Conservation (phyloP, 768 basidiomycete genomes). For the Termitomyces sp. region DNA sequence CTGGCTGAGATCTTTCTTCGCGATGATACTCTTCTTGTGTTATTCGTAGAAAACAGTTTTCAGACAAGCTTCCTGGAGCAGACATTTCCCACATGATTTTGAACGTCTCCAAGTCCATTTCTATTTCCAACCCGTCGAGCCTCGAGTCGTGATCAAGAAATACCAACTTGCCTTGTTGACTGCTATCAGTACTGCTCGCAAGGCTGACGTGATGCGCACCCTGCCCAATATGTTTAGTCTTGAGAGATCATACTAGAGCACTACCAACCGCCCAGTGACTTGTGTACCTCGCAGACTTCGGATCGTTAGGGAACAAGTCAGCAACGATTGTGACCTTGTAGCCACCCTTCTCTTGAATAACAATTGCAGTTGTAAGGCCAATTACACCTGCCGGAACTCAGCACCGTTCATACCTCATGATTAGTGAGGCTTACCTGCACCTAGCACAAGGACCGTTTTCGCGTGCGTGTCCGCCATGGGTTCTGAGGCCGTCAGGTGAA, state of each 20-base stretch:
- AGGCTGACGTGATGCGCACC: conserved; percentile 76
- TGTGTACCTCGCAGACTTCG: conserved; percentile 62
- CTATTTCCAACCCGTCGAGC: conserved; percentile 26
- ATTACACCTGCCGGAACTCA: conserved; percentile 49
- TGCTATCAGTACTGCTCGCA: conserved; percentile 35
- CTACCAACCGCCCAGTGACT: conserved; percentile 73
- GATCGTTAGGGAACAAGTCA: conserved; percentile 63
- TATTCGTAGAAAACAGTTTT: conserved; percentile 61
- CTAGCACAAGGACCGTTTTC: conserved; percentile 25
- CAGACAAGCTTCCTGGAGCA: conserved; percentile 43
- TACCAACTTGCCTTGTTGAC: conserved; percentile 41
- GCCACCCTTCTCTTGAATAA: conserved; percentile 52
- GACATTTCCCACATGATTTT: conserved; percentile 67
- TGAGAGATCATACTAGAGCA: background rate
- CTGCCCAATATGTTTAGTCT: conserved; percentile 27
- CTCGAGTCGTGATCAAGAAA: background rate
- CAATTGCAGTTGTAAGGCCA: conserved; percentile 69
- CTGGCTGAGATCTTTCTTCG: conserved; percentile 29
- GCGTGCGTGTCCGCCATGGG: background rate
- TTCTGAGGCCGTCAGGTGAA: background rate
- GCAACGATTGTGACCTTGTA: conserved; percentile 68
- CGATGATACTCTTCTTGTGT: conserved; percentile 53
- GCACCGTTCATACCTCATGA: background rate
- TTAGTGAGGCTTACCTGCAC: conserved; percentile 21
- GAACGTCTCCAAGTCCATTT: conserved; percentile 66